Conservation (phyloP, 169 alveolate genomes). For the Amoebophrya sp. region DNA sequence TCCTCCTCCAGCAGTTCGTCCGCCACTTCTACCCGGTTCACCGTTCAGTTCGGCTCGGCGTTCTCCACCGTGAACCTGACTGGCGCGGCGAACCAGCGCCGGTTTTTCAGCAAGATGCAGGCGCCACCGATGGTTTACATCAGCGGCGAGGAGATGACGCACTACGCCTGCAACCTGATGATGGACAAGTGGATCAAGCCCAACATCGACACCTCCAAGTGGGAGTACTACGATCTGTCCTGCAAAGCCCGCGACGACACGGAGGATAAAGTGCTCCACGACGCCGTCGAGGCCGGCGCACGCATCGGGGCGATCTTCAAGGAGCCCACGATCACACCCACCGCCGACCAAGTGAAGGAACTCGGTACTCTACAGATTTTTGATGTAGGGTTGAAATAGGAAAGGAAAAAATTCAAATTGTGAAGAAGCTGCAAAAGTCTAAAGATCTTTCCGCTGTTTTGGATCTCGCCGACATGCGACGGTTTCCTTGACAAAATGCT, state of each 20-base stretch:
- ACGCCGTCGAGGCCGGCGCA: conserved; percentile 46
- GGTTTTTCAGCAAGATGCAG: conserved; percentile 8
- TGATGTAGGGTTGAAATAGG: too few species aligned
- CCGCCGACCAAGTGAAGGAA: conserved; percentile 46
- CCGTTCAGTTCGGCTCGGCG: too few species aligned
- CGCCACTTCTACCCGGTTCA: too few species aligned
- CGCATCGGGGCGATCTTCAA: conserved; percentile 49
- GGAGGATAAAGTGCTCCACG: conserved; percentile 45
- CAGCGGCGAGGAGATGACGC: conserved; percentile 37
- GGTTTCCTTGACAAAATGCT: too few species aligned
- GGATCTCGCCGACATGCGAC: too few species aligned
- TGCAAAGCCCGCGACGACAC: conserved; percentile 45
- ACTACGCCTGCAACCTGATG: not conserved
- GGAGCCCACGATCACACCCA: conserved; percentile 52
- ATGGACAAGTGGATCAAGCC: conserved; percentile 37
- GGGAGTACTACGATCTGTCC: conserved; percentile 47
- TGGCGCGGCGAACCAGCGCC: too few species aligned
- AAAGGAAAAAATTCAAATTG: too few species aligned
- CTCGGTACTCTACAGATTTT: too few species aligned
- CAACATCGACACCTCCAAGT: conserved; percentile 43
- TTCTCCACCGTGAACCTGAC: too few species aligned
- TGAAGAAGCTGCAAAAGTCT: too few species aligned
- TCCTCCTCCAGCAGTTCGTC: too few species aligned
- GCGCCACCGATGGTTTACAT: conserved; percentile 47
- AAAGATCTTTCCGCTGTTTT: too few species aligned